Base-by-base conservation (phyloP, 2,329 filamentous ascomycete genomes). In the Davidsoniella eucalypti region DNA sequence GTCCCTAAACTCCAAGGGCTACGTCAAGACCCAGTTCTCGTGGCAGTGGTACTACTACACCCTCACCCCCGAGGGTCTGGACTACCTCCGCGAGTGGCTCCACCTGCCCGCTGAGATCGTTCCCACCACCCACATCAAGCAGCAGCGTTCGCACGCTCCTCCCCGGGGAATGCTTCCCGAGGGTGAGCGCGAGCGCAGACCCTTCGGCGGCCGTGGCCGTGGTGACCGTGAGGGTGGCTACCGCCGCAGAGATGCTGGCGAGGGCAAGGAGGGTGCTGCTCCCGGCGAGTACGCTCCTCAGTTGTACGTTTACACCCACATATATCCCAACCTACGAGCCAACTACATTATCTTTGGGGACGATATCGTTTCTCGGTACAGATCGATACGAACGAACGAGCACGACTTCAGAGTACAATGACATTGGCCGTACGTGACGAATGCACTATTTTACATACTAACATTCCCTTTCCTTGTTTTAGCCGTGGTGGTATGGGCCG, bases 31-130 rank as follows among this genome's bases (percentile, higher is more conserved):
- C 64, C 92, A 93, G 73, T 98, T 98, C 84, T 94, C 87, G 61
- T 94, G 87, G 87, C 87, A 94, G 75, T 94, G 88, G 80, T 94
- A 96, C 84, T 98, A 98, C 85, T 98, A 98, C 83, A 95, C 92
- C 72, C 83, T 98, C 72, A 95, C 90, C 69, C 86, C 88, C 67
- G 88, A 96, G 80, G 92, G 92, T 75, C 90, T 98, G 69, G 90
- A 96, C 78, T 98, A 98, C 81, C 88, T 98, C 70, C 90, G 92
- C 69, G 92, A 98, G 79, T 98, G 92, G 92, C 88, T 98, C 64
- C 92, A 98, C 76, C 84, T 98, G 64, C 92, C 92, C 65, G 88
- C 92, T 68, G 92, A 98, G 82, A 95, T 98, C 67, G 92, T 98
- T 61, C 92, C 92, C 63, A 87, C 93, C 65, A 98, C 92, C 65